Evolutionary conservation across 208 protist species (phyloP).

Genomic region (Crithidia expoeki): DNA sequence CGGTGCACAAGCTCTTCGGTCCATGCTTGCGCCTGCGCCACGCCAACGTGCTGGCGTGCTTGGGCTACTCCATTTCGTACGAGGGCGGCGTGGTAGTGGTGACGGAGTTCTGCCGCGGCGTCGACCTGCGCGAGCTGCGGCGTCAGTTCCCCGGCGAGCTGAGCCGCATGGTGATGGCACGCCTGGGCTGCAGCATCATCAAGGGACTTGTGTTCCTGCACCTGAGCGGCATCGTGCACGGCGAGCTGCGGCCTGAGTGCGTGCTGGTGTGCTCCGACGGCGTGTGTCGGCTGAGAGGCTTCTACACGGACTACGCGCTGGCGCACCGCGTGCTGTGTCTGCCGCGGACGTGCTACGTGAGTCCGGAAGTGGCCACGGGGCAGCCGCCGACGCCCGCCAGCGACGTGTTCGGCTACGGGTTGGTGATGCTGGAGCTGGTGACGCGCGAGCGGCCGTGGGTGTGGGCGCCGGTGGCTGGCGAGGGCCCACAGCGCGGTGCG

Average conservation of each 20-base stretch:
- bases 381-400: conserved; percentile 40
- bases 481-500: neutral
- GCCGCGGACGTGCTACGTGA: conserved; percentile 57
- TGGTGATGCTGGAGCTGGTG: conserved; percentile 62
- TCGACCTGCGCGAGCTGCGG: conserved; percentile 31
- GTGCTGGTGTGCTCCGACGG: conserved; percentile 60
- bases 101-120: conserved; percentile 45
- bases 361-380: conserved; percentile 62
- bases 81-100: conserved; percentile 26
- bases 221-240: conserved; percentile 52
- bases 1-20: neutral
- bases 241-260: conserved; percentile 63
- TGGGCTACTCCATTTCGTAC: conserved; percentile 6
- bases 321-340: conserved; percentile 30
- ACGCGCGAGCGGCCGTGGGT: conserved; percentile 23
- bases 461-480: conserved; percentile 6
- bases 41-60: conserved; percentile 7
- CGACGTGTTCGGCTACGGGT: conserved; percentile 71
- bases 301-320: conserved; percentile 27
- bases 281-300: conserved; percentile 60
- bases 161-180: conserved; percentile 18
- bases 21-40: neutral
- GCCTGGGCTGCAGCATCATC: conserved; percentile 54
- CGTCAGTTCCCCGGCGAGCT: conserved; percentile 24
- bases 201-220: conserved; percentile 63